Conservation (phyloP, 306 rosid genomes). For the Castanea sativa region DNA sequence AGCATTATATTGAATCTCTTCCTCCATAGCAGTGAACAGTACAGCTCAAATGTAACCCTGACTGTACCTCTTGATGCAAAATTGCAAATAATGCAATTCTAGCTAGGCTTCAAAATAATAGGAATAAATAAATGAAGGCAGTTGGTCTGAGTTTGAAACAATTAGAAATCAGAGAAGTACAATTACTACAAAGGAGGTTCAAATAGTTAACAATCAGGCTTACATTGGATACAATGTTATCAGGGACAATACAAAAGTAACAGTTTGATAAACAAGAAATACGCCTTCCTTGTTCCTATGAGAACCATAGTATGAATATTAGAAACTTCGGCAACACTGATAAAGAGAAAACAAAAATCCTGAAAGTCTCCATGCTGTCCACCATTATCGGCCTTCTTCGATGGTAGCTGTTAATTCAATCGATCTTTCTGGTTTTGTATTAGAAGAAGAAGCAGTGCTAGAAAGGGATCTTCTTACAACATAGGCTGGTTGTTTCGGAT, state of each 20-base stretch:
- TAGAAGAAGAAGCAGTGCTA: slow-evolving; percentile 38
- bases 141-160: not conserved
- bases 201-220: not conserved
- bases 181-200: not conserved
- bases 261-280: not conserved
- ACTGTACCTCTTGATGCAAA: not conserved
- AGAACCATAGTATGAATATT: no score
- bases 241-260: not conserved
- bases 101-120: not conserved
- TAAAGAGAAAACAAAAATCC: no score
- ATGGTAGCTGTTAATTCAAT: slow-evolving; percentile 19
- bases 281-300: not conserved
- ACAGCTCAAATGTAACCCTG: not conserved
- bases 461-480: slow-evolving; percentile 12
- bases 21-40: not conserved
- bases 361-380: no score
- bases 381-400: slow-evolving; percentile 32
- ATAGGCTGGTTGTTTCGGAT: slow-evolving; percentile 45
- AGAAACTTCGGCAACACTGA: no score
- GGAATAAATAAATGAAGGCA: not conserved
- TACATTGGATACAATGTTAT: not conserved
- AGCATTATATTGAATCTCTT: no score
- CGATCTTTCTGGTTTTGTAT: slow-evolving; percentile 25
- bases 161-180: not conserved
- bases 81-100: no score